Conservation (phyloP, 805 yeast genomes). For the Wilhelminamyces savonicus region DNA sequence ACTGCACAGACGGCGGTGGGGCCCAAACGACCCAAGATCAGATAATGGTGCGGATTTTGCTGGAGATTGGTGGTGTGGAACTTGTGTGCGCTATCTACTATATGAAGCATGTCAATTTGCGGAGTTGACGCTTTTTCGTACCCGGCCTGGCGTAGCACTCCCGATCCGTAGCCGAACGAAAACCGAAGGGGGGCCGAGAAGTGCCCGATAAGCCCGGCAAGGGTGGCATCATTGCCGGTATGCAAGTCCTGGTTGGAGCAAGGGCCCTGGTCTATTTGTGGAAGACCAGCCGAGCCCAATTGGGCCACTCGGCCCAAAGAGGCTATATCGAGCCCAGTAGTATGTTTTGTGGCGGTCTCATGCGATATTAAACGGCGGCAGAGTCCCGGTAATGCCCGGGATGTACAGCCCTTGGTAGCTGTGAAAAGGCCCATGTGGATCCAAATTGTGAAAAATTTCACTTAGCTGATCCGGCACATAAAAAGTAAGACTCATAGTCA, state of each 20-base stretch:
- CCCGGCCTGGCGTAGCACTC: slow-evolving; percentile 70
- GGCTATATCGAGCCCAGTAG: too few relatives aligned
- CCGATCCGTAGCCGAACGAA: slow-evolving; percentile 93
- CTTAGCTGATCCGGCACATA: too few relatives aligned
- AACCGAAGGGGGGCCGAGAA: slow-evolving; percentile 70
- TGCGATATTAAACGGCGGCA: too few relatives aligned
- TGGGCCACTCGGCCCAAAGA: too few relatives aligned
- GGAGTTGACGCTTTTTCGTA: slow-evolving; percentile 35
- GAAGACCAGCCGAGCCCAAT: too few relatives aligned
- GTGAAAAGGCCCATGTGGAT: too few relatives aligned
- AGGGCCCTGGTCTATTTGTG: too few relatives aligned
- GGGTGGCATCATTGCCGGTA: slow-evolving; percentile 32
- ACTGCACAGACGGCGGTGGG: slow-evolving; percentile 37
- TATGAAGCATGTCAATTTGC: slow-evolving; percentile 82
- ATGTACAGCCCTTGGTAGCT: too few relatives aligned
- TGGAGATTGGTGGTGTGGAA: slow-evolving; percentile 74
- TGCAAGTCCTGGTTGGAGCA: slow-evolving; percentile 55
- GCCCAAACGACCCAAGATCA: slow-evolving; percentile 47
- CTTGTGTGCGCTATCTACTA: slow-evolving; percentile 64
- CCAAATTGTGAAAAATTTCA: too few relatives aligned
- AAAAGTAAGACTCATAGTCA: too few relatives aligned
- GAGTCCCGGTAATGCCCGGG: too few relatives aligned
- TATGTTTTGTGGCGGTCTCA: too few relatives aligned
- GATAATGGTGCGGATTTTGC: slow-evolving; percentile 72
- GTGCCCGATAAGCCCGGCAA: slow-evolving; percentile 44